Evolutionary conservation across 441 rosid species (phyloP).

Genomic region (Iberis amara): DNA sequence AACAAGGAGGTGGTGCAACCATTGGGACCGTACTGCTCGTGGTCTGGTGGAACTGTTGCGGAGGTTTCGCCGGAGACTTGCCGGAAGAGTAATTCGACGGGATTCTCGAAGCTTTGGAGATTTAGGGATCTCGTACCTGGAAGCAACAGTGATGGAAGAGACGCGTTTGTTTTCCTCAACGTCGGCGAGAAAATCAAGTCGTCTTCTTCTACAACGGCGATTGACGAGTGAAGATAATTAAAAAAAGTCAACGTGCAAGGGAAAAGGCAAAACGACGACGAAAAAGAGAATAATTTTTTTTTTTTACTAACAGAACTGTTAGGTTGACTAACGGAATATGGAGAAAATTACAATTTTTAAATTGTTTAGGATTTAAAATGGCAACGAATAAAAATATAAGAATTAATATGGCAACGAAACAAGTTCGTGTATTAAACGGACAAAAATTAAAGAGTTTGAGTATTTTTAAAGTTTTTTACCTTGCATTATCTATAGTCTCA

Average conservation of each 20-base stretch:
- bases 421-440: no score
- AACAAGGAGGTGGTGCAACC: no score
- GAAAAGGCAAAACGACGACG: conserved; percentile 28
- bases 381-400: no score
- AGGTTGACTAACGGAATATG: no score
- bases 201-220: neutral
- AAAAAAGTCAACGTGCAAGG: conserved; percentile 20
- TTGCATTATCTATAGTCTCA: no score
- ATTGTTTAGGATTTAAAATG: no score
- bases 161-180: conserved; percentile 56
- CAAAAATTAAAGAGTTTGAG: no score
- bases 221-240: conserved; percentile 2
- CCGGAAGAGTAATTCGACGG: conserved; percentile 42
- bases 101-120: conserved; percentile 74
- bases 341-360: no score
- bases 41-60: conserved; percentile 42
- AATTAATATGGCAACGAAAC: no score
- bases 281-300: no score
- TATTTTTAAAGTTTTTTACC: no score
- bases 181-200: neutral
- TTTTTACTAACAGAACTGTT: no score
- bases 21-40: conserved; percentile 57
- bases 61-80: conserved; percentile 40
- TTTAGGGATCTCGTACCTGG: conserved; percentile 44
- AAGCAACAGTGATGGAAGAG: conserved; percentile 77